phyloP scores from a whole-genome alignment of 2,329 filamentous ascomycete genomes.

The Aspergillus uvarum region DNA sequence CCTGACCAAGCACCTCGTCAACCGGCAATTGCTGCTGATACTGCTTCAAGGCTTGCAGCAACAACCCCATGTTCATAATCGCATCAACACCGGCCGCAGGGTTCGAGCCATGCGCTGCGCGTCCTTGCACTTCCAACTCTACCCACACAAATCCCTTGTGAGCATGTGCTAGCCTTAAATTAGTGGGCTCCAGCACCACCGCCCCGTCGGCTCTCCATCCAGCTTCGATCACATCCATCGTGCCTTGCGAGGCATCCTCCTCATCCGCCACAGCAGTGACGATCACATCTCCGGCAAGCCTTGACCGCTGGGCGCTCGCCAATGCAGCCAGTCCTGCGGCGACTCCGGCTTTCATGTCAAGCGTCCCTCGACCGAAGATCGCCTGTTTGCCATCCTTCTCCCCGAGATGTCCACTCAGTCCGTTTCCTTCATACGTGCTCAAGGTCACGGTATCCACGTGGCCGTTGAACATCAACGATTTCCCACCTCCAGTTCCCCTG shows the following conservation, averaged over 20 bases:
- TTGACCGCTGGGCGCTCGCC: slow-evolving; percentile 30
- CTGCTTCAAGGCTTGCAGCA: slow-evolving; percentile 48
- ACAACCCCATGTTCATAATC: slow-evolving; percentile 50
- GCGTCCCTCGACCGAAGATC: slow-evolving; percentile 49
- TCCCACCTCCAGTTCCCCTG: slow-evolving; percentile 49
- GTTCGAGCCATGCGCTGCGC: slow-evolving; percentile 38
- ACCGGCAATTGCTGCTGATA: slow-evolving; percentile 41
- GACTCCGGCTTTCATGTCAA: slow-evolving; percentile 56
- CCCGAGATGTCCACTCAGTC: slow-evolving; percentile 44
- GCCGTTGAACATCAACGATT: slow-evolving; percentile 54
- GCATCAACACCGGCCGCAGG: slow-evolving; percentile 52
- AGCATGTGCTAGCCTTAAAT: slow-evolving; percentile 41
- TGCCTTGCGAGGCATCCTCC: slow-evolving; percentile 53
- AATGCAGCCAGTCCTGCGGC: slow-evolving; percentile 50
- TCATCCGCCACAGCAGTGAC: slow-evolving; percentile 57
- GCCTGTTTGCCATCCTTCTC: slow-evolving; percentile 34
- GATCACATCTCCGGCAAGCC: slow-evolving; percentile 51
- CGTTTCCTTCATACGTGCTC: slow-evolving; percentile 48
- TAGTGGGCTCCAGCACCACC: slow-evolving; percentile 52
- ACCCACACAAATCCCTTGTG: slow-evolving; percentile 53
- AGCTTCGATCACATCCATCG: slow-evolving; percentile 50
- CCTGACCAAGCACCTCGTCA: slow-evolving; percentile 39
- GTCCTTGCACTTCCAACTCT: slow-evolving; percentile 35
- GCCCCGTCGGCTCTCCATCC: slow-evolving; percentile 57
- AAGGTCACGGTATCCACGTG: slow-evolving; percentile 56